Base-by-base conservation (phyloP, 495 filamentous ascomycete genomes). In the Arthonia radiata region DNA sequence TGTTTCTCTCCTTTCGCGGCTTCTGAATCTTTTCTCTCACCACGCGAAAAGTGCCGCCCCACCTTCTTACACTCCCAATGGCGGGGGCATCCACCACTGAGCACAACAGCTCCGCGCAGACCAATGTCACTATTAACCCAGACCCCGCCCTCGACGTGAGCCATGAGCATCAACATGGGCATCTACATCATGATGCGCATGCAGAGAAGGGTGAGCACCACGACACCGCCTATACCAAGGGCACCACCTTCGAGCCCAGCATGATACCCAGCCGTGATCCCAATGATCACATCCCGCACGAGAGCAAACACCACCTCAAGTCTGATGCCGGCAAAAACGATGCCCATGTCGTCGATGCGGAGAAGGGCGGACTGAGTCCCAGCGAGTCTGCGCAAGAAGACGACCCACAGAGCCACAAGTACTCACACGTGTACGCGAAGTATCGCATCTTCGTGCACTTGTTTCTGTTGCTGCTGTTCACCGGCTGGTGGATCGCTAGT, bases 401-500 rank as follows among this genome's bases (percentile, higher is more conserved):
- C 8, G 43, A 44, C 33, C 44, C 41, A 12, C 33, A 42, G 24
- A 31, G 25, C 22, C 43, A 46, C 27, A 31, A 6, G 4, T 31
- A 47, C 13, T 38, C 48, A 5, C 34, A 26, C 14, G 49, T 50
- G 31, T 58, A 54, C 27, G 24, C 13, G 19, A 49, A 40, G 35
- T 52, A 49, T 35, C 29, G 40, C 37, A 52, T 58, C 31, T 40
- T 54, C 11, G 42, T 56, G 24, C 54, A 64, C 40, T 38, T 57
- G 11, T 44, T 57, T 21, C 42, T 61, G 24, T 67, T 54, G 50
- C 35, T 63, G 8, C 18, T 71, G 23, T 67, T 68, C 32, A 72
- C 67, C 23, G 67, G 62, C 28, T 90, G 81, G 81, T 90, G 77
- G 79, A 81, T 86, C 31, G 72, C 68, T 23, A 67, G 73, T 22